These are phyloP conservation scores for Exobasidium rhododendri DNA, from an alignment of 1,284 basidiomycete genomes.

Conservation along the genomic window DNA sequence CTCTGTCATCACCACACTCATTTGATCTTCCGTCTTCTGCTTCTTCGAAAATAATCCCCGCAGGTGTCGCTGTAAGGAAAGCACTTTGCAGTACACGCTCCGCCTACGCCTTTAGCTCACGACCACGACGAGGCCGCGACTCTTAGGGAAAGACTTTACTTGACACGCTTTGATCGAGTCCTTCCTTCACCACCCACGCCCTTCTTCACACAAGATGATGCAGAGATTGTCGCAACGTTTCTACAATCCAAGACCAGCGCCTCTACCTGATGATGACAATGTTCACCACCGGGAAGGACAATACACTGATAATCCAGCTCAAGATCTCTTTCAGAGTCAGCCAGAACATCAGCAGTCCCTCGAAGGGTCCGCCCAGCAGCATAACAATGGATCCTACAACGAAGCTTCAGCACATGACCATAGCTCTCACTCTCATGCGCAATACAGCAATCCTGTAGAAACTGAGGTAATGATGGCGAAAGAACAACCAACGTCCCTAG, in stretches of 20 bases:
- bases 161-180: too few species aligned
- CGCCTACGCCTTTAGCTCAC: too few species aligned
- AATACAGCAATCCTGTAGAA: background rate
- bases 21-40: too few species aligned
- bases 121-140: too few species aligned
- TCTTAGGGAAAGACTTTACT: too few species aligned
- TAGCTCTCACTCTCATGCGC: background rate
- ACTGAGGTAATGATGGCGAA: conserved; percentile 1
- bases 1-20: too few species aligned
- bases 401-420: background rate
- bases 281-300: background rate
- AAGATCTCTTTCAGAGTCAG: background rate
- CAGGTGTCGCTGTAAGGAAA: too few species aligned
- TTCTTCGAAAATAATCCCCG: too few species aligned
- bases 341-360: too few species aligned
- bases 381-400: background rate
- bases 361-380: background rate
- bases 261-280: background rate
- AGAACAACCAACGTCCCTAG: background rate
- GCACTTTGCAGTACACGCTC: too few species aligned
- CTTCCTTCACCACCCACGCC: too few species aligned
- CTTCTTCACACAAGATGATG: conserved; percentile 8
- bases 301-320: background rate
- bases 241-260: conserved; percentile 2
- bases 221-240: background rate